Percentiles rank a stretch among this genome's conserved stretches.
phyloP scores from a whole-genome alignment of 257 asterid species.

The Nicotiana benthamiana region DNA sequence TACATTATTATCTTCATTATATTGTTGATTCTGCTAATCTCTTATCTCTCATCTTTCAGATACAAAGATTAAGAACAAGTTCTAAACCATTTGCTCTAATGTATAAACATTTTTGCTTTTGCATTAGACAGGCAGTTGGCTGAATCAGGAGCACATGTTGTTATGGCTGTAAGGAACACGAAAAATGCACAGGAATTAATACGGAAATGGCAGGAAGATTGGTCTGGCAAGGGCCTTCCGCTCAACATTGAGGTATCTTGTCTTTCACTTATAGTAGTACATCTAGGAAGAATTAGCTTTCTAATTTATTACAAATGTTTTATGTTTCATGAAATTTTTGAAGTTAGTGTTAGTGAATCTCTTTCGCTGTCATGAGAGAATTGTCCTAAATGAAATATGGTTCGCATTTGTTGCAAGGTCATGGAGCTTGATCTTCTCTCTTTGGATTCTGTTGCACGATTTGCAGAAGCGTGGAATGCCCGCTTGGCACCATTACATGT shows the following conservation, averaged over 20 bases:
- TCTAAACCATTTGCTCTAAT: neutral
- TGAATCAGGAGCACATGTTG: constrained; percentile 87
- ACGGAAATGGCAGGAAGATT: constrained; percentile 68
- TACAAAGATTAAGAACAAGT: neutral
- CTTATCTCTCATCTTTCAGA: neutral
- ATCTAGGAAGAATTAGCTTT: neutral
- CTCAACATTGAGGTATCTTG: constrained; percentile 73
- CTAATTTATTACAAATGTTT: neutral
- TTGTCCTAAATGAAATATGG: neutral
- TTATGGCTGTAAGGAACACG: constrained; percentile 91
- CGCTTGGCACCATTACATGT: constrained; percentile 66
- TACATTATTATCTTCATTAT: neutral
- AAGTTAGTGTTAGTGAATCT: neutral
- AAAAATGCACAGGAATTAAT: constrained; percentile 69
- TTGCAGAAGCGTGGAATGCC: constrained; percentile 81
- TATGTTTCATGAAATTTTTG: neutral
- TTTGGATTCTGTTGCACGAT: constrained; percentile 76
- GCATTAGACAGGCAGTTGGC: constrained; percentile 64
- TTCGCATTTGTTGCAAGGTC: constrained; percentile 34
- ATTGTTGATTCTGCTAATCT: neutral
- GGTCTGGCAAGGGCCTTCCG: constrained; percentile 83
- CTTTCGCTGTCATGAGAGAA: neutral
- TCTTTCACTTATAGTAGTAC: neutral
- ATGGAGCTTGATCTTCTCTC: constrained; percentile 95
- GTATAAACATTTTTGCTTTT: constrained; percentile 9